Evolutionary conservation across 768 basidiomycete species (phyloP).

Genomic region (Nidularia sp.): DNA sequence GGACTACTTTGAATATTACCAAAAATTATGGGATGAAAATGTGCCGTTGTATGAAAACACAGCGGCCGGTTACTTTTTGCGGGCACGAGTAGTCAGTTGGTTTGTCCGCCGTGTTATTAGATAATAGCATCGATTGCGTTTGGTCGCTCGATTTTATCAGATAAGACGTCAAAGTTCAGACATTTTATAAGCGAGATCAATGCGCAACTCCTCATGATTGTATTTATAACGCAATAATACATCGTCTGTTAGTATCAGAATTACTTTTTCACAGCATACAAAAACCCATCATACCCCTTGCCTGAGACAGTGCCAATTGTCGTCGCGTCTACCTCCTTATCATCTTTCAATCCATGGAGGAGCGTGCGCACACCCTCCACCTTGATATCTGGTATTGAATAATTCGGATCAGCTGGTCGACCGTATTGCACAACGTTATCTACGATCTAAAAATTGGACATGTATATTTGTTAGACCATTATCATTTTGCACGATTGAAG

Average conservation of each 20-base stretch:
- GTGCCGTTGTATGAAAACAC: too few relatives aligned
- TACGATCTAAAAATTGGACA: constrained; percentile 35
- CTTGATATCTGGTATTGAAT: constrained; percentile 17
- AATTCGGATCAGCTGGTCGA: constrained; percentile 35
- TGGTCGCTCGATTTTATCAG: too few relatives aligned
- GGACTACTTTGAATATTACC: too few relatives aligned
- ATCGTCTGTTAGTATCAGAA: background rate
- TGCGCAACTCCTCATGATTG: too few relatives aligned
- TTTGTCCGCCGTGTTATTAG: too few relatives aligned
- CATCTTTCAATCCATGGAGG: constrained; percentile 40
- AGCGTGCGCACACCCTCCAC: constrained; percentile 45
- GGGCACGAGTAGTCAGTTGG: too few relatives aligned
- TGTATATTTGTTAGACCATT: too few relatives aligned
- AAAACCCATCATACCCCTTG: constrained; percentile 51
- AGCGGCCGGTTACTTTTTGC: too few relatives aligned
- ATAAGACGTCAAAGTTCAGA: too few relatives aligned
- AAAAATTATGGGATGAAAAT: too few relatives aligned
- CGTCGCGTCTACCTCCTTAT: constrained; percentile 46
- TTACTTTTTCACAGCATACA: constrained; percentile 28
- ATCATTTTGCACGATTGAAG: background rate
- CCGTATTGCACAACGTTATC: constrained; percentile 59
- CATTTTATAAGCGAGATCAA: too few relatives aligned
- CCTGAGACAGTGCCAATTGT: constrained; percentile 47
- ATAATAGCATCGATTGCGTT: too few relatives aligned
- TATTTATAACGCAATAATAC: background rate